A percentile compares a stretch with the other conserved stretches of the same genome.
These are phyloP conservation scores for Pisolithus tinctorius DNA, from an alignment of 768 basidiomycete genomes.

Conservation along the genomic window DNA sequence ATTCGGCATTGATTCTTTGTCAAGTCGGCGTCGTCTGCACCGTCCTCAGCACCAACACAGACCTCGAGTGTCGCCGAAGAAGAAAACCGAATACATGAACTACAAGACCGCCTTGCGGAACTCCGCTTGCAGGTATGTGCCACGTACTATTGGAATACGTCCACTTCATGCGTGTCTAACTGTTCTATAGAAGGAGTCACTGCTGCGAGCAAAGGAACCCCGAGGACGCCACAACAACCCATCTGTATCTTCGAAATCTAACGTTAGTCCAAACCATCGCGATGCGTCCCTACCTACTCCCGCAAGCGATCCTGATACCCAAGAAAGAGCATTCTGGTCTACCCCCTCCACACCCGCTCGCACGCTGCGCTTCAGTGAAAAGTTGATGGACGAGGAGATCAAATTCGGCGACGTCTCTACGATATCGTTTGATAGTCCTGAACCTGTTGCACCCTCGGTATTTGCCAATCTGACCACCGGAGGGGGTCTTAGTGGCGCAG, in stretches of 20 bases:
- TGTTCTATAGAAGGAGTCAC: constrained; percentile 21
- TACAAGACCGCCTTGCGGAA: constrained; percentile 37
- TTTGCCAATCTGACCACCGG: constrained; percentile 18
- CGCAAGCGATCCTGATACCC: constrained; percentile 22
- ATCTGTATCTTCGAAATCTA: constrained; percentile 7
- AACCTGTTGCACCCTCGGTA: constrained; percentile 28
- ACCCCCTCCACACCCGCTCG: constrained; percentile 49
- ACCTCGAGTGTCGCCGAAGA: constrained; percentile 31
- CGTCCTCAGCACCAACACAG: constrained; percentile 15
- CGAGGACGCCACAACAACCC: constrained; percentile 2
- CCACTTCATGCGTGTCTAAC: background rate
- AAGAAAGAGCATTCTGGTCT: constrained; percentile 59
- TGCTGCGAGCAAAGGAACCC: constrained; percentile 19
- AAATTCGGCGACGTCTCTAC: constrained; percentile 46
- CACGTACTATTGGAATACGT: constrained; percentile 5
- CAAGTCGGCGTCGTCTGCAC: constrained; percentile 13
- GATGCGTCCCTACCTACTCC: constrained; percentile 14
- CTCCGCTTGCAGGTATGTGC: constrained; percentile 32
- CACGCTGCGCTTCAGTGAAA: constrained; percentile 57
- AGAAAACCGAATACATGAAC: constrained; percentile 35
- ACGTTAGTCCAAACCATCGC: background rate
- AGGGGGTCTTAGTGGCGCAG: constrained; percentile 5
- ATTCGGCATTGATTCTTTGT: background rate
- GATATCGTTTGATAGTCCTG: constrained; percentile 41
- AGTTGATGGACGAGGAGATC: constrained; percentile 55